Conservation (phyloP, 1,284 basidiomycete species). For the Ustilago trichophora region DNA sequence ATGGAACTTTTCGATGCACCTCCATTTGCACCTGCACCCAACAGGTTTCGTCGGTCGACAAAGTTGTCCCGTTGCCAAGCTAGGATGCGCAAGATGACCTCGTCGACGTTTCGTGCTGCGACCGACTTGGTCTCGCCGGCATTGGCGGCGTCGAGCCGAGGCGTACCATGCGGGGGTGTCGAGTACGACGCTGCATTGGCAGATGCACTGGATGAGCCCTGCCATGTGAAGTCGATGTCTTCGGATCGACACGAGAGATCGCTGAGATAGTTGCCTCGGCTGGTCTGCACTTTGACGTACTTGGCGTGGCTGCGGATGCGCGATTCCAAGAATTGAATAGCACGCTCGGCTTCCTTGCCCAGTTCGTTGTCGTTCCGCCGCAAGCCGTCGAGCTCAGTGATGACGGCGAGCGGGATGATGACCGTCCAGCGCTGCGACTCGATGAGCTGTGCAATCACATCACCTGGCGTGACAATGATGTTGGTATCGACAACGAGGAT, state of each 20-base stretch:
- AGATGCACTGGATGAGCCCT: background rate
- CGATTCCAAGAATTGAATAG: slow-evolving; percentile 78
- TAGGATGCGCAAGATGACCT: slow-evolving; percentile 88
- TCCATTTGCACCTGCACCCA: slow-evolving; percentile 4
- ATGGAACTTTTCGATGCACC: too few species aligned
- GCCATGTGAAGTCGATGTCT: slow-evolving; percentile 76
- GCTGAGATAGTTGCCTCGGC: slow-evolving; percentile 89
- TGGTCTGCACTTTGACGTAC: slow-evolving; percentile 92
- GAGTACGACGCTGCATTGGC: background rate
- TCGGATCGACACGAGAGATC: slow-evolving; percentile 85
- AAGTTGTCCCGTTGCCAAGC: slow-evolving; percentile 93
- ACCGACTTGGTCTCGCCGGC: slow-evolving; percentile 61
- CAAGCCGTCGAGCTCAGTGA: slow-evolving; percentile 95
- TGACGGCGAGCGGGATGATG: slow-evolving; percentile 79
- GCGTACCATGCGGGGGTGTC: slow-evolving; percentile 4
- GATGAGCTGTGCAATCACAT: slow-evolving; percentile 72
- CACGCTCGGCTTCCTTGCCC: slow-evolving; percentile 72
- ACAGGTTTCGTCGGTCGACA: slow-evolving; percentile 78
- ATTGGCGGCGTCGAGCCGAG: slow-evolving; percentile 8
- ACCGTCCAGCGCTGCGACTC: slow-evolving; percentile 86
- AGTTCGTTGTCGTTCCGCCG: slow-evolving; percentile 77
- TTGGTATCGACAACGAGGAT: slow-evolving; percentile 93
- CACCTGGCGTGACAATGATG: slow-evolving; percentile 73
- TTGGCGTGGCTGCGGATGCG: slow-evolving; percentile 77
- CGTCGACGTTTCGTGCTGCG: slow-evolving; percentile 84